Conservation (phyloP, 2,329 filamentous ascomycete genomes). For the Alternaria conjuncta region DNA sequence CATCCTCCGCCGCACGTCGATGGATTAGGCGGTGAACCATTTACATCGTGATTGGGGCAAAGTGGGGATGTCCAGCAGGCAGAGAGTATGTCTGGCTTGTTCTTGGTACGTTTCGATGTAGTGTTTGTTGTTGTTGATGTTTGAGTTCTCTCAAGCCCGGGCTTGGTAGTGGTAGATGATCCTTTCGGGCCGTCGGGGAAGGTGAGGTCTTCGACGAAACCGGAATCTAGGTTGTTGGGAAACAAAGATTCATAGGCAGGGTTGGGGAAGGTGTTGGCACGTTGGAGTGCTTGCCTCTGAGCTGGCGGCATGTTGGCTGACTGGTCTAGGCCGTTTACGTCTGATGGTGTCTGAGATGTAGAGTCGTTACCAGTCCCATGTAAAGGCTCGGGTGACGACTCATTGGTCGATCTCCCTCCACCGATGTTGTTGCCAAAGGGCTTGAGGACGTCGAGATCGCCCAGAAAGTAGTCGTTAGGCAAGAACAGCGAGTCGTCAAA, state of each 20-base stretch:
- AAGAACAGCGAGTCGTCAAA: slow-evolving; percentile 48
- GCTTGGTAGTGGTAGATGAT: slow-evolving; percentile 17
- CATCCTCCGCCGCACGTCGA: slow-evolving; percentile 51
- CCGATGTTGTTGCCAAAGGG: slow-evolving; percentile 42
- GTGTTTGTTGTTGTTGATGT: slow-evolving; percentile 21
- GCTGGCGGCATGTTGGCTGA: slow-evolving; percentile 35
- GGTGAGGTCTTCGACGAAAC: slow-evolving; percentile 47
- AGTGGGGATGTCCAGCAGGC: slow-evolving; percentile 52
- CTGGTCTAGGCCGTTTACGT: slow-evolving; percentile 26
- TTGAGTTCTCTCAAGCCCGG: slow-evolving; percentile 25
- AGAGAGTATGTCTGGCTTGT: slow-evolving; percentile 46
- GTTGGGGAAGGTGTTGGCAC: slow-evolving; percentile 44
- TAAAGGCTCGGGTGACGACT: slow-evolving; percentile 48
- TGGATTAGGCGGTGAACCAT: slow-evolving; percentile 48
- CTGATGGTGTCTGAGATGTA: slow-evolving; percentile 32
- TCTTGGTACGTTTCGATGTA: slow-evolving; percentile 42
- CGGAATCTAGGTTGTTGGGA: slow-evolving; percentile 42
- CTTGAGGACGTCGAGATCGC: slow-evolving; percentile 48
- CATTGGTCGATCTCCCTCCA: slow-evolving; percentile 43
- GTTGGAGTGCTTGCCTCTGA: slow-evolving; percentile 31
- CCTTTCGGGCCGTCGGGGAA: slow-evolving; percentile 46
- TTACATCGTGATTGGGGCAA: slow-evolving; percentile 49
- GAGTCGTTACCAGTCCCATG: slow-evolving; percentile 24
- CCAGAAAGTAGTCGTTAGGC: slow-evolving; percentile 49
- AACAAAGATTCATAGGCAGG: slow-evolving; percentile 47